Percentiles rank a stretch among this genome's conserved stretches.
Evolutionary conservation across 352 stramenopile genomes (phyloP).

Genomic region (Phytophthora boehmeriae): DNA sequence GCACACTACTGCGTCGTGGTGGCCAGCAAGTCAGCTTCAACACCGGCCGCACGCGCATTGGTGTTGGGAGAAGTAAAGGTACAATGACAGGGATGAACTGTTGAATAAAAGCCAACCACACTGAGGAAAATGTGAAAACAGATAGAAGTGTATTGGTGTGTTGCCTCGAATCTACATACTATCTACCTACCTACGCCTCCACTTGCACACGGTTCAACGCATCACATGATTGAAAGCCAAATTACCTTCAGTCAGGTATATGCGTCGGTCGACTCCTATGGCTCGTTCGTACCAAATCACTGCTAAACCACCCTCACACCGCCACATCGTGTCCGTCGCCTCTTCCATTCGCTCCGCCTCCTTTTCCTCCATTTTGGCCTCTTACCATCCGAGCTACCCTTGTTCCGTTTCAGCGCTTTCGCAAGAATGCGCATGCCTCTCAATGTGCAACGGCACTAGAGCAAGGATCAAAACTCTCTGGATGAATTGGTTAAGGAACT

Average conservation of each 20-base stretch:
- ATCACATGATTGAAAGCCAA: conserved; percentile 22
- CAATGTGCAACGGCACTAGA: conserved; percentile 23
- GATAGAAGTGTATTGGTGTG: conserved; percentile 33
- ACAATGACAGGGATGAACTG: conserved; percentile 1
- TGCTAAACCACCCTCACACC: conserved; percentile 15
- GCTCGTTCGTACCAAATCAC: conserved; percentile 21
- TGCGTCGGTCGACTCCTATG: conserved; percentile 13
- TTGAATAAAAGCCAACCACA: neutral
- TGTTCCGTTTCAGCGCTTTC: conserved; percentile 7
- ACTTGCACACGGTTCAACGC: conserved; percentile 26
- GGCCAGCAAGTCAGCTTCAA: conserved; percentile 52
- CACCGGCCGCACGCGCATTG: conserved; percentile 38
- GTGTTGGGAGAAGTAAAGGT: conserved; percentile 28
- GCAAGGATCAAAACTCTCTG: conserved; percentile 1
- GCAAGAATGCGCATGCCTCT: conserved; percentile 27
- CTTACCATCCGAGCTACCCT: conserved; percentile 12
- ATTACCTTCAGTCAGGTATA: conserved; percentile 21
- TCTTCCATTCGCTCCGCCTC: conserved; percentile 28
- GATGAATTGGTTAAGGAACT: conserved; percentile 17
- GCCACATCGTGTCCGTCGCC: conserved; percentile 24
- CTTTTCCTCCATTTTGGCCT: conserved; percentile 14
- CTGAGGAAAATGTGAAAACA: conserved; percentile 27
- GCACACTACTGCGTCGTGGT: conserved; percentile 92
- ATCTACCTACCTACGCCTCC: conserved; percentile 35
- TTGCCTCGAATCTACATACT: conserved; percentile 24